Percentiles rank a stretch among this genome's conserved stretches.
Conservation (phyloP, 331 rosid species). For the Cucumis variabilis region DNA sequence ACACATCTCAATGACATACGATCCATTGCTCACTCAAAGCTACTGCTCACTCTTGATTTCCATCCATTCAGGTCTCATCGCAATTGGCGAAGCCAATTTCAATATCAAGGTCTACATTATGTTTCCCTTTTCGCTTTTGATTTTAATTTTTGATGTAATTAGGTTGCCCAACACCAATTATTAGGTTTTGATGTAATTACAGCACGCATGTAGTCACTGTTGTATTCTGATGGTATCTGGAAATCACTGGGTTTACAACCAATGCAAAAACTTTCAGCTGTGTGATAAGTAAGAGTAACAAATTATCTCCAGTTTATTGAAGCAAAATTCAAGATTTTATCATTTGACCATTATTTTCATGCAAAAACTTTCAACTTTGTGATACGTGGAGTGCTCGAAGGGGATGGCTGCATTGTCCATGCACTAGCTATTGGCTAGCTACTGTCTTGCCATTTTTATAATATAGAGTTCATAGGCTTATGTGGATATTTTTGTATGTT, state of each 20-base stretch:
- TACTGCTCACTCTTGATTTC: no score
- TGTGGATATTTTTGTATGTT: not conserved
- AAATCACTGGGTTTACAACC: constrained; percentile 85
- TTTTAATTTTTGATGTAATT: no score
- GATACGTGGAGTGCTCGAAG: no score
- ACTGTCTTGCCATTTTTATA: not conserved
- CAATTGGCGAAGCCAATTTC: no score
- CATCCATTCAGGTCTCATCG: no score
- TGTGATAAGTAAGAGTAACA: constrained; percentile 84
- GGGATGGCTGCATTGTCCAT: not conserved
- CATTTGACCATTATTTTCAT: not conserved
- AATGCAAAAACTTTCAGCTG: constrained; percentile 91
- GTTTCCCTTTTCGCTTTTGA: no score
- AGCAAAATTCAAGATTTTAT: not conserved
- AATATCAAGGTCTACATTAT: no score
- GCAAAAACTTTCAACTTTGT: no score
- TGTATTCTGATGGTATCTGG: constrained; percentile 91
- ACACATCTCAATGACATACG: no score
- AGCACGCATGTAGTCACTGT: constrained; percentile 83
- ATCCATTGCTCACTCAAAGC: no score
- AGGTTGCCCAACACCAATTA: no score
- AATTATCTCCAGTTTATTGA: not conserved
- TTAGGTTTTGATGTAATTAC: no score
- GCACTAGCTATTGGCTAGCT: not conserved
- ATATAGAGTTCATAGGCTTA: not conserved